Percentiles rank a stretch among this genome's conserved stretches.
Evolutionary conservation across 73 alveolate species (phyloP).

Genomic region (Paramecium octaurelia): DNA sequence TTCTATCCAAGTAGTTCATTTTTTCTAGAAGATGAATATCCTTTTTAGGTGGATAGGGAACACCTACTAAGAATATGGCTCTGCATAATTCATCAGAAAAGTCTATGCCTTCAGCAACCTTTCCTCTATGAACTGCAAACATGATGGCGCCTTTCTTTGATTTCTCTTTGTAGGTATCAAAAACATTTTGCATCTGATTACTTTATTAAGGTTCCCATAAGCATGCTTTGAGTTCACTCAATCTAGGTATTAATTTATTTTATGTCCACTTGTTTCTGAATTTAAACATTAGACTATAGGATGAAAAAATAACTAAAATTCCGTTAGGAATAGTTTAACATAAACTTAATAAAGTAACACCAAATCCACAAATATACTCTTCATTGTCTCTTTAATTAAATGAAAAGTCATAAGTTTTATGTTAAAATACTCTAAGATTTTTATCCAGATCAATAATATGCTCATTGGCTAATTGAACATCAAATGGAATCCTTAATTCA

Average conservation of each 20-base stretch:
- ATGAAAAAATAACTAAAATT: slow-evolving; percentile 88
- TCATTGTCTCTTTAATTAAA: slow-evolving; percentile 76
- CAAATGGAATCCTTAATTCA: slow-evolving; percentile 82
- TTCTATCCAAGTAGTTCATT: slow-evolving; percentile 81
- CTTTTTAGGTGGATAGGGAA: slow-evolving; percentile 91
- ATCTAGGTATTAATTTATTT: slow-evolving; percentile 66
- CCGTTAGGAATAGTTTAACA: slow-evolving; percentile 89
- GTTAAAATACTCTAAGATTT: slow-evolving; percentile 70
- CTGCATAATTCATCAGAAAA: slow-evolving; percentile 93
- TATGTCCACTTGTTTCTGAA: slow-evolving; percentile 82
- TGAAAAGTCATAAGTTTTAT: slow-evolving; percentile 74
- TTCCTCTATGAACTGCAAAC: slow-evolving; percentile 92
- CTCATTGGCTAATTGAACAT: slow-evolving; percentile 78
- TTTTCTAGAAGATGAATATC: slow-evolving; percentile 85
- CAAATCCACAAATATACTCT: slow-evolving; percentile 76
- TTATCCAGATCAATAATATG: slow-evolving; percentile 89
- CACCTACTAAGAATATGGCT: slow-evolving; percentile 92
- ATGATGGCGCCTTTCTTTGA: slow-evolving; percentile 84
- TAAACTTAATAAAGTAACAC: slow-evolving; percentile 70
- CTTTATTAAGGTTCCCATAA: slow-evolving; percentile 86
- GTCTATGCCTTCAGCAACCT: slow-evolving; percentile 94
- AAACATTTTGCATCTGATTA: slow-evolving; percentile 58
- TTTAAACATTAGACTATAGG: slow-evolving; percentile 82
- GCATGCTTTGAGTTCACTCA: slow-evolving; percentile 74
- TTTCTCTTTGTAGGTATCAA: slow-evolving; percentile 39